Conservation (phyloP, 768 basidiomycete genomes). For the Gloeostereum incarnatum region DNA sequence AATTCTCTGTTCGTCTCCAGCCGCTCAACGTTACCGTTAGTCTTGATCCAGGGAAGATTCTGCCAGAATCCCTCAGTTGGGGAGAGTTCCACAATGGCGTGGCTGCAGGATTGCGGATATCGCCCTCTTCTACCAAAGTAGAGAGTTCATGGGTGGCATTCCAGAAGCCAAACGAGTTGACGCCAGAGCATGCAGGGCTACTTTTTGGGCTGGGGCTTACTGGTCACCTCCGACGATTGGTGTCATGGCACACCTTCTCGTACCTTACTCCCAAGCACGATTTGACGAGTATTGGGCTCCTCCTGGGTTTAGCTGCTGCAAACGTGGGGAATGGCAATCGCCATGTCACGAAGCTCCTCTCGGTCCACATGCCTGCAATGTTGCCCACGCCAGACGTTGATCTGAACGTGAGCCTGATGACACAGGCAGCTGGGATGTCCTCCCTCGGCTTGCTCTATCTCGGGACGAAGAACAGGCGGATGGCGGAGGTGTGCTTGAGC, state of each 20-base stretch:
- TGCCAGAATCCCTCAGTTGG: slow-evolving; percentile 71
- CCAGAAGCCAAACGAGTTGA: slow-evolving; percentile 87
- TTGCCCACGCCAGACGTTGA: slow-evolving; percentile 83
- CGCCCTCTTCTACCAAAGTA: slow-evolving; percentile 61
- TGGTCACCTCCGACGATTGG: slow-evolving; percentile 82
- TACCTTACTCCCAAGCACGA: slow-evolving; percentile 97
- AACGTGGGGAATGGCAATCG: slow-evolving; percentile 79
- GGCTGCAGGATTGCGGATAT: slow-evolving; percentile 80
- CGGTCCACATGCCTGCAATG: slow-evolving; percentile 89
- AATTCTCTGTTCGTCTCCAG: slow-evolving; percentile 65
- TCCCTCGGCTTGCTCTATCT: slow-evolving; percentile 88
- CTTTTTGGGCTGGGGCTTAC: slow-evolving; percentile 86
- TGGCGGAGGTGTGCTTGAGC: slow-evolving; percentile 86
- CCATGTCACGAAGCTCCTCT: slow-evolving; percentile 84
- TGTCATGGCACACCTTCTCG: slow-evolving; percentile 92
- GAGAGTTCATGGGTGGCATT: slow-evolving; percentile 96
- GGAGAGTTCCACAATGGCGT: slow-evolving; percentile 99
- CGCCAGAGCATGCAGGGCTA: slow-evolving; percentile 94
- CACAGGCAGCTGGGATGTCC: slow-evolving; percentile 81
- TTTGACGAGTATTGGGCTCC: slow-evolving; percentile 85
- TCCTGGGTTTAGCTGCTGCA: slow-evolving; percentile 89
- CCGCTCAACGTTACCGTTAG: slow-evolving; percentile 58
- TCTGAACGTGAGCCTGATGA: slow-evolving; percentile 83
- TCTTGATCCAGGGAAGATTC: slow-evolving; percentile 67
- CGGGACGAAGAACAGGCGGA: slow-evolving; percentile 78